Evolutionary conservation across 129 eudicot species (phyloP), one percentile per base, ranked within the genome.

Genomic region (Oenanthe sinensis): DNA sequence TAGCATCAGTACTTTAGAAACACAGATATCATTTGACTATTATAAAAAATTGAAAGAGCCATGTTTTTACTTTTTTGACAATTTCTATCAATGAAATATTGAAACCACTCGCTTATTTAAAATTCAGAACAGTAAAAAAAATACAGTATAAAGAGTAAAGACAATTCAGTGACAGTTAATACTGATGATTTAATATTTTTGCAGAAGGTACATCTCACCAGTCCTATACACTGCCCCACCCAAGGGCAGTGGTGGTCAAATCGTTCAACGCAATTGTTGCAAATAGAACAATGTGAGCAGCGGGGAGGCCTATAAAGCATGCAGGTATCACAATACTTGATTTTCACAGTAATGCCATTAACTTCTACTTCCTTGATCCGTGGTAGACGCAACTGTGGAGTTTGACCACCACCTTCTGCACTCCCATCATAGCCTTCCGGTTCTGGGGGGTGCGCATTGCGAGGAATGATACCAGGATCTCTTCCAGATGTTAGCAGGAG

Each of bases 191-290:
- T 50, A 46, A 49, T 22, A 42, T n/a, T 8, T n/a, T n/a, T 9
- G 45, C 22, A 78, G 68, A 76, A 72, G 37, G 73, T 20, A 69
- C 48, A 80, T 82, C 92, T 88, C 85, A 95, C 99, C 96, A 88
- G 87, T 52, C 99, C 99, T 76, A 95, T 95, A 88, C 99, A 95
- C 86, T 95, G 99, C 49, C 99, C 99, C 71, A 95, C 99, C 99
- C 99, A 95, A 71, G 99, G 99, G 87, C 99, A 95, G 88, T 95
- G 99, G 50, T 95, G 99, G 82, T 95, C 99, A 84, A 95, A 95
- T 76, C 99, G 82, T 79, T 95, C 99, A 40, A 95, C 99, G 67
- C 99, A 95, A 79, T 95, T 95, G 82, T 95, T 95, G 87, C 99
- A 95, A 78, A 95, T 95, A 52, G 99, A 95, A 84, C 99, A 95